Percentiles rank a stretch among this genome's conserved stretches.
Evolutionary conservation across 2,329 filamentous ascomycete species (phyloP).

Genomic region (Ploettnerulaceae sp.): DNA sequence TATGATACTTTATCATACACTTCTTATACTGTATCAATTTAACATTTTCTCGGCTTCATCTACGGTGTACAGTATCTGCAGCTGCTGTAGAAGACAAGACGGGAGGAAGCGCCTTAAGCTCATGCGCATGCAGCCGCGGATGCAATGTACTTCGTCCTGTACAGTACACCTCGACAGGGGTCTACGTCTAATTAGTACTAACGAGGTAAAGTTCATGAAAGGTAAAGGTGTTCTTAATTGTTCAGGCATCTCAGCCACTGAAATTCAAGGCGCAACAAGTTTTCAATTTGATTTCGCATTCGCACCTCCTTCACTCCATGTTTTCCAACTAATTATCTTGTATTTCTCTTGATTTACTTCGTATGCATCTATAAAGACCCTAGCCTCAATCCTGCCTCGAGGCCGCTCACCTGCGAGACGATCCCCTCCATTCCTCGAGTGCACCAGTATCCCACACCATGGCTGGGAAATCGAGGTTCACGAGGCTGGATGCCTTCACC

Average conservation of each 20-base stretch:
- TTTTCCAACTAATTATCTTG: constrained; percentile 16
- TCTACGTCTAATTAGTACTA: no score
- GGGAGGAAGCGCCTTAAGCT: no score
- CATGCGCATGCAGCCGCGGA: no score
- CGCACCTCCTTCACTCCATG: constrained; percentile 10
- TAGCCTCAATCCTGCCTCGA: constrained; percentile 17
- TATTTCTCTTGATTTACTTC: constrained; percentile 11
- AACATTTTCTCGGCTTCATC: no score
- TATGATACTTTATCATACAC: no score
- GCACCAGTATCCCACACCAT: constrained; percentile 49
- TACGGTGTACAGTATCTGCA: no score
- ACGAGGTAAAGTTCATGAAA: not conserved
- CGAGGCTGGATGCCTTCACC: constrained; percentile 94
- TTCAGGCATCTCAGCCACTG: no score
- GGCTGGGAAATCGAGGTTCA: constrained; percentile 90
- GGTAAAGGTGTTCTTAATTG: not conserved
- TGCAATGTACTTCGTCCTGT: no score
- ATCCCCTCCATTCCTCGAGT: not conserved
- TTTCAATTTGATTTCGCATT: not conserved
- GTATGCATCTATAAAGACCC: constrained; percentile 25
- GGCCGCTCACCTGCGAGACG: constrained; percentile 14
- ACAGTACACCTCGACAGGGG: no score
- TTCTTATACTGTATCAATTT: no score
- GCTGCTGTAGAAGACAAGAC: no score
- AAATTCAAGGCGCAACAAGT: constrained; percentile 7